phyloP scores from a whole-genome alignment of 106 monocot species.

The Gastrodia elata region DNA sequence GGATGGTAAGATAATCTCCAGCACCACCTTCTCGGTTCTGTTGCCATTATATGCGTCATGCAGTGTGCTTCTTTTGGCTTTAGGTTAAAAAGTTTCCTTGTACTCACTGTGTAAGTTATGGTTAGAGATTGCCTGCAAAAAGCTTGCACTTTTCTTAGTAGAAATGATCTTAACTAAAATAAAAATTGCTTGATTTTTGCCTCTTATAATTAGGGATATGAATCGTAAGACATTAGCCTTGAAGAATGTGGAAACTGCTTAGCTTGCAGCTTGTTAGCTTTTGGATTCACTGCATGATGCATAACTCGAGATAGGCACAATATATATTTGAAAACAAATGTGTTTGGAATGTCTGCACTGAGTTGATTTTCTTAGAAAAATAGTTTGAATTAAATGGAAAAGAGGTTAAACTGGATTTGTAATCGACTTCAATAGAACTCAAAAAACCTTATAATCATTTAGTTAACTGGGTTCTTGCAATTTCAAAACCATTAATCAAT shows the following conservation, averaged over 20 bases:
- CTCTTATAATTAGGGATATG: neutral
- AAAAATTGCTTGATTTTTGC: neutral
- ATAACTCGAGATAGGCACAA: neutral
- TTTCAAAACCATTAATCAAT: neutral
- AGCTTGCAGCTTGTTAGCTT: neutral
- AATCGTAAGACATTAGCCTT: neutral
- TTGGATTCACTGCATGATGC: neutral
- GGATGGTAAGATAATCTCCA: slow-evolving; percentile 8
- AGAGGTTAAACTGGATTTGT: neutral
- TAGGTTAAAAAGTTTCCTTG: neutral
- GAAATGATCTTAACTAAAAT: neutral
- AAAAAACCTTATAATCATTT: neutral
- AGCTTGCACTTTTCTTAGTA: neutral
- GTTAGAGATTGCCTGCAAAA: neutral
- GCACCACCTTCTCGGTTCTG: neutral
- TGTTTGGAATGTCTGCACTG: neutral
- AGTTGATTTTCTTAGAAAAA: neutral
- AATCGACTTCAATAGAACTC: neutral
- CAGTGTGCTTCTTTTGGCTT: neutral
- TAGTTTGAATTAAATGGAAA: neutral
- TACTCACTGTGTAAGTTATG: neutral
- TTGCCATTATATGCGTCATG: neutral
- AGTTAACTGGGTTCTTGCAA: neutral
- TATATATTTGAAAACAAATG: neutral
- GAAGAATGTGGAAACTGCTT: neutral